A percentile compares a stretch with the other conserved stretches of the same genome.
Evolutionary conservation across 495 filamentous ascomycete genomes (phyloP).

Genomic region (Lasiosphaeris hirsuta): DNA sequence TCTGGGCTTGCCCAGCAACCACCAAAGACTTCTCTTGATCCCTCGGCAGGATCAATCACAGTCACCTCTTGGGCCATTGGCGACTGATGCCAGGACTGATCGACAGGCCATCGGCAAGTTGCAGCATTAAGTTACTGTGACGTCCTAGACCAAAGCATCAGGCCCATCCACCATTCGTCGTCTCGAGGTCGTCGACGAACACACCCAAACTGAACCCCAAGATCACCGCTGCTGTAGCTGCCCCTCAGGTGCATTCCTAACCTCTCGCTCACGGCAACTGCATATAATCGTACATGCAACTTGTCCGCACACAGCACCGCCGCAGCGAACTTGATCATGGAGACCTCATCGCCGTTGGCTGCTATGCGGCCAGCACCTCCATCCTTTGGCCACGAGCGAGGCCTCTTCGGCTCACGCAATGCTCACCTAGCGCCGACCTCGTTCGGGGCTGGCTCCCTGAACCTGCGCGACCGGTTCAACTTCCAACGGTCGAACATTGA

Average conservation of each 20-base stretch:
- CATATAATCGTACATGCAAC: neutral
- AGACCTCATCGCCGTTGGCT: slow-evolving; percentile 89
- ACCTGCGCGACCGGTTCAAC: slow-evolving; percentile 59
- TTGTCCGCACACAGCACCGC: neutral
- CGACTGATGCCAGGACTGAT: slow-evolving; percentile 12
- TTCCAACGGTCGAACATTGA: slow-evolving; percentile 49
- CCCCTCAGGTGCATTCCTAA: too few species aligned
- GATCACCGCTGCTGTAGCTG: too few species aligned
- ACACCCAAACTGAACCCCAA: neutral
- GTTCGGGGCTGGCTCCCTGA: slow-evolving; percentile 60
- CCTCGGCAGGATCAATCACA: slow-evolving; percentile 2
- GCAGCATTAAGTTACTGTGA: slow-evolving; percentile 23
- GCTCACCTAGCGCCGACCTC: slow-evolving; percentile 51
- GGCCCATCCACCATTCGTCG: neutral
- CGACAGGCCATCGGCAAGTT: slow-evolving; percentile 4
- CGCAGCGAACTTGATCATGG: slow-evolving; percentile 53
- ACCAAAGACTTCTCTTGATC: neutral
- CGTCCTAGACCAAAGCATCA: slow-evolving; percentile 7
- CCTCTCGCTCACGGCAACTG: neutral
- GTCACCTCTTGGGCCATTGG: neutral
- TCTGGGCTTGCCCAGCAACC: slow-evolving; percentile 17
- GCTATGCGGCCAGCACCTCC: slow-evolving; percentile 83
- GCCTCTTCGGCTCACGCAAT: slow-evolving; percentile 43
- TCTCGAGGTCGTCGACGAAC: neutral
- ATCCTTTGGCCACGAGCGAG: slow-evolving; percentile 37